Base-by-base conservation (phyloP, 352 stramenopile species). In the Phytophthora cactorum region DNA sequence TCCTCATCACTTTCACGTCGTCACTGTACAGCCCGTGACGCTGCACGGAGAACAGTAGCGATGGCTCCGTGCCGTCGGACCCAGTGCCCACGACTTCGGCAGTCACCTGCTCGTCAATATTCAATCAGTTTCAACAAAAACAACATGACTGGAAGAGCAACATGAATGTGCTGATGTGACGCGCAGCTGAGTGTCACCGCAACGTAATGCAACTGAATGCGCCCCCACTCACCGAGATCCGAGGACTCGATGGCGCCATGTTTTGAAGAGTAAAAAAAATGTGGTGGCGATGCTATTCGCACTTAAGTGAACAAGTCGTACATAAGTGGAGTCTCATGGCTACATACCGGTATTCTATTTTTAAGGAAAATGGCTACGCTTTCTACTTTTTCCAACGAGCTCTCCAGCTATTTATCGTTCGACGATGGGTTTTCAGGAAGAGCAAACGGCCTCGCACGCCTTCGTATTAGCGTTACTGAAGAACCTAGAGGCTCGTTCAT, bases 21-120 rank as follows among this genome's bases (percentile, higher is more conserved):
- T 70, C 55, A 61, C 84, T 91, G 72, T 90, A 91, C 10, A 88
- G 52, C 29, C 78, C 82, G 25, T 85, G 81, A n/a, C 79, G 78
- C 49, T 87, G 76, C n/a, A 90, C 77, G 1, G 78, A 79, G 59
- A 92, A 84, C 60, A 91, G 60, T 17, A 92, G 52, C 25, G 84
- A 92, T 28, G 84, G 81, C 67, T 87, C 79, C 17, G 82, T 92
- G 59, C 84, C 84, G 32, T 92, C 84, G 22, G 71, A 82, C 14
- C 81, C 82, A 28, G 78, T 84, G 53, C 84, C 84, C 3, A 92
- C 64, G 17, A 92, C 79, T 47, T 91, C 80, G 0, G 74, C 82
- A 3, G 71, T 78, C 57, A 90, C 68, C 76, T 89, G 14, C 0
- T 14, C 41, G 58, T 27, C 39, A 59, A 50, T 49, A 59, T 31